Evolutionary conservation across 108 stramenopile species (phyloP).

Genomic region (Cyclotella kingstonii): DNA sequence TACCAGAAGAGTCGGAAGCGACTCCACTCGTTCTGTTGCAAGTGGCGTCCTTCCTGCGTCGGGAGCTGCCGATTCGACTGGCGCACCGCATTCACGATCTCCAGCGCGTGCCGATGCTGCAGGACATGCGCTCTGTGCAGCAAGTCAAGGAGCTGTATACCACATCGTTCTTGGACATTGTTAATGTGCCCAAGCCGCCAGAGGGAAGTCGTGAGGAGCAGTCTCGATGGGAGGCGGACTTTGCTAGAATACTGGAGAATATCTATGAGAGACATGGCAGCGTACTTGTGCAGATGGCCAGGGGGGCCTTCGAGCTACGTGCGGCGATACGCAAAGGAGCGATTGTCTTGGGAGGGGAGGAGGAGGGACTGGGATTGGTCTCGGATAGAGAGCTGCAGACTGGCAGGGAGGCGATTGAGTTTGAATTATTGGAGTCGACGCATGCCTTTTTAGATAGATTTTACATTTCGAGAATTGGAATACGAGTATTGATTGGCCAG

Average conservation of each 20-base stretch:
- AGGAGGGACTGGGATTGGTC: slow-evolving; percentile 20
- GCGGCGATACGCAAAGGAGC: slow-evolving; percentile 51
- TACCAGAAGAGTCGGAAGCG: slow-evolving; percentile 29
- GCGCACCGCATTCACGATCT: slow-evolving; percentile 95
- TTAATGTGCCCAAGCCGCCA: slow-evolving; percentile 64
- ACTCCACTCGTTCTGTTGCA: slow-evolving; percentile 45
- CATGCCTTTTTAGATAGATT: slow-evolving; percentile 97
- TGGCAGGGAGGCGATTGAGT: slow-evolving; percentile 32
- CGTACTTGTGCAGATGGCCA: slow-evolving; percentile 95
- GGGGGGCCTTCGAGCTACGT: slow-evolving; percentile 94
- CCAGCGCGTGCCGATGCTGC: slow-evolving; percentile 74
- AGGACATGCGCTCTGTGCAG: slow-evolving; percentile 68
- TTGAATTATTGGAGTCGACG: slow-evolving; percentile 70
- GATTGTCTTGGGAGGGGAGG: slow-evolving; percentile 19
- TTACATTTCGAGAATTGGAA: slow-evolving; percentile 96
- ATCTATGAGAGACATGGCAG: slow-evolving; percentile 93
- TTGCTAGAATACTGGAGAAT: slow-evolving; percentile 79
- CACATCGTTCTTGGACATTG: slow-evolving; percentile 83
- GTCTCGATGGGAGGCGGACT: slow-evolving; percentile 51
- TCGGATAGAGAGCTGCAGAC: slow-evolving; percentile 10
- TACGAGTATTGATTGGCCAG: slow-evolving; percentile 98
- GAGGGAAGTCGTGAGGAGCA: slow-evolving; percentile 60
- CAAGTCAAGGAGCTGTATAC: slow-evolving; percentile 92
- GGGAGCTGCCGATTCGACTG: slow-evolving; percentile 95
- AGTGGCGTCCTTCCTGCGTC: slow-evolving; percentile 91